phyloP scores from a whole-genome alignment of 2,329 filamentous ascomycete species.

The Claviceps pusilla region DNA sequence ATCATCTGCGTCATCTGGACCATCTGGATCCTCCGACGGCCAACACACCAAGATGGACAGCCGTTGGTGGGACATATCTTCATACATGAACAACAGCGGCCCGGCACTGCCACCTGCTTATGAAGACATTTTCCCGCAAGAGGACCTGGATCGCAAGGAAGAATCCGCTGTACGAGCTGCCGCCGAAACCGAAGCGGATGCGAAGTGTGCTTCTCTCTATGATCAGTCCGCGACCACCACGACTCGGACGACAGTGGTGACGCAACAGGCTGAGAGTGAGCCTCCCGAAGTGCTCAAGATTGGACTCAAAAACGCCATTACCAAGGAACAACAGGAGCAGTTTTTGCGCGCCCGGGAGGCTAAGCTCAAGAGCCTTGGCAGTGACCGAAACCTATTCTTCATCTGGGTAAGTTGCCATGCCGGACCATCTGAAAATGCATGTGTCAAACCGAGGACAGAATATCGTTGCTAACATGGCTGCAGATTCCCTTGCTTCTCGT shows the following conservation, averaged over 20 bases:
- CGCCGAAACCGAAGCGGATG: constrained; percentile 42
- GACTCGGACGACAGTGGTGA: constrained; percentile 16
- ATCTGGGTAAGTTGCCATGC: constrained; percentile 41
- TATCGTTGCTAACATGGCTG: neutral
- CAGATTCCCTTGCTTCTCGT: constrained; percentile 36
- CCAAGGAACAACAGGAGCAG: constrained; percentile 49
- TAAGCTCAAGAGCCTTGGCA: constrained; percentile 47
- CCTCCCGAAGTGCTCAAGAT: constrained; percentile 37
- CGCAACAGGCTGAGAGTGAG: constrained; percentile 25
- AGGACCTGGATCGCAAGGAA: constrained; percentile 39
- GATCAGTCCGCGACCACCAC: constrained; percentile 23
- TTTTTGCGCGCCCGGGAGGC: constrained; percentile 45
- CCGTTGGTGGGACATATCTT: constrained; percentile 55
- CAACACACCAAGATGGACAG: constrained; percentile 30
- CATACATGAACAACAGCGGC: constrained; percentile 29
- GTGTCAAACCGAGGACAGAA: neutral
- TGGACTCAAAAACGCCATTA: constrained; percentile 47
- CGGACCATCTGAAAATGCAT: neutral
- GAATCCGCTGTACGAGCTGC: constrained; percentile 42
- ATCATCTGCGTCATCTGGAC: constrained; percentile 18
- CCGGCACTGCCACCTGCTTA: constrained; percentile 56
- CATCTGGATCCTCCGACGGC: constrained; percentile 7
- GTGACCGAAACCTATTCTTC: constrained; percentile 52
- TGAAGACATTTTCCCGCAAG: constrained; percentile 57
- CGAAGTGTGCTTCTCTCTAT: constrained; percentile 39